Evolutionary conservation across 2,329 filamentous ascomycete genomes (phyloP), one percentile per base, ranked within the genome.

Genomic region (Phialophora verrucosa): DNA sequence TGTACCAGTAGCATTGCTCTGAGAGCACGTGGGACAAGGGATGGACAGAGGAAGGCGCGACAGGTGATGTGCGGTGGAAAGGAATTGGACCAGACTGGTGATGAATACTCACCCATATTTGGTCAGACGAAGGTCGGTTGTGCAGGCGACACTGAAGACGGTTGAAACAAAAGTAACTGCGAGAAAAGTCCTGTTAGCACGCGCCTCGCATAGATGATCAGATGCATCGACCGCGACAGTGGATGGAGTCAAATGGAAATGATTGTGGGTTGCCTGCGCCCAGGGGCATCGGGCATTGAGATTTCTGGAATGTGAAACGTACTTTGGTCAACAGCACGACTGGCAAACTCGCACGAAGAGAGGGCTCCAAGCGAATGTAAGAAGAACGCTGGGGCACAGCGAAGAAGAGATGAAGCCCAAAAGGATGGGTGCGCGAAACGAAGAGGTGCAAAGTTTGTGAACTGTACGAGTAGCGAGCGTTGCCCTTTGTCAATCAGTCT

Each of bases 21-120:
- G 42, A 6, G 50, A 54, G 42, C 27, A 23, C 56, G 23, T 35
- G 44, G 60, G 38, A 42, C 27, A 3, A 20, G 7, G 27, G 35
- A 35, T 25, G 61, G 31, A n/a, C 17, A 51, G 27, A 65, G 56
- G 49, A 59, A 50, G 47, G 54, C 35, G 53, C 38, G 10, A 51
- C 27, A 42, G 14, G 35, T 25, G 35, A 42, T 58, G 35, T 58
- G 56, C 31, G 56, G 25, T 59, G 38, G 29, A 57, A 54, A 17
- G 38, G 51, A 47, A 50, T 54, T 20, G 47, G 38, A 61, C 31
- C 32, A 38, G 51, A 62, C 29, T 35, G 23, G 63, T 59, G 62
- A 65, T 35, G 62, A 62, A 60, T 54, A 63, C 66, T 68, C 66
- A 68, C 68, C 65, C 68, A 70, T 70, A 50, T 66, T 59, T 44